Percentiles rank a stretch among this genome's conserved stretches.
Conservation (phyloP, 306 rosid species). For the Quercus variabilis region DNA sequence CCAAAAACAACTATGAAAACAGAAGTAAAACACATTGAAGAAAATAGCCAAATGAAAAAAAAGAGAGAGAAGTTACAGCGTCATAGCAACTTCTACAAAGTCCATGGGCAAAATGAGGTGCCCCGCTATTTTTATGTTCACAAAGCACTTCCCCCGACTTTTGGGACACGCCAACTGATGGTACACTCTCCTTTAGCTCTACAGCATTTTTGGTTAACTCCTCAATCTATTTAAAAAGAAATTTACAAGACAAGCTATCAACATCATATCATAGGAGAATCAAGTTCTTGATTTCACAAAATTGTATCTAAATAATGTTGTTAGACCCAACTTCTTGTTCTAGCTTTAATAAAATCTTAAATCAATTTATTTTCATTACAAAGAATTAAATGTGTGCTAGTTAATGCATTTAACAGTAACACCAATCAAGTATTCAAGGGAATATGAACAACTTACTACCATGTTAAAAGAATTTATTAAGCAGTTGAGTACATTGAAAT, state of each 20-base stretch:
- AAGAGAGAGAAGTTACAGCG: slow-evolving; percentile 47
- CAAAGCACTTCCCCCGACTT: slow-evolving; percentile 48
- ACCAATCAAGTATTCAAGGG: neutral
- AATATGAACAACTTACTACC: neutral
- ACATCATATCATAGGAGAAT: neutral
- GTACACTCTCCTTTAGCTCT: slow-evolving; percentile 37
- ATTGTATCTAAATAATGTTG: neutral
- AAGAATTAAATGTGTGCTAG: neutral
- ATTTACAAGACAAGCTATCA: neutral
- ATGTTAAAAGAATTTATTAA: neutral
- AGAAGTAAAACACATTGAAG: neutral
- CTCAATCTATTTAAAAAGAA: slow-evolving; percentile 40
- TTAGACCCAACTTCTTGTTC: neutral
- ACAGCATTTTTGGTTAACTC: slow-evolving; percentile 47
- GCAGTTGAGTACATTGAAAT: neutral
- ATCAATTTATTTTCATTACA: neutral
- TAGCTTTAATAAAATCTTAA: neutral
- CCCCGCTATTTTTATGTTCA: slow-evolving; percentile 46
- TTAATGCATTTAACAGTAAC: neutral
- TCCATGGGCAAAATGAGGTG: slow-evolving; percentile 64
- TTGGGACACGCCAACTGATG: slow-evolving; percentile 26
- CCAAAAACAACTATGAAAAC: slow-evolving; percentile 9
- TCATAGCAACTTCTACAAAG: slow-evolving; percentile 72
- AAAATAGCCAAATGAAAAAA: neutral
- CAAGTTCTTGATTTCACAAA: neutral